phyloP scores from a whole-genome alignment of 768 basidiomycete genomes.

The Leucosporidium scottii region DNA sequence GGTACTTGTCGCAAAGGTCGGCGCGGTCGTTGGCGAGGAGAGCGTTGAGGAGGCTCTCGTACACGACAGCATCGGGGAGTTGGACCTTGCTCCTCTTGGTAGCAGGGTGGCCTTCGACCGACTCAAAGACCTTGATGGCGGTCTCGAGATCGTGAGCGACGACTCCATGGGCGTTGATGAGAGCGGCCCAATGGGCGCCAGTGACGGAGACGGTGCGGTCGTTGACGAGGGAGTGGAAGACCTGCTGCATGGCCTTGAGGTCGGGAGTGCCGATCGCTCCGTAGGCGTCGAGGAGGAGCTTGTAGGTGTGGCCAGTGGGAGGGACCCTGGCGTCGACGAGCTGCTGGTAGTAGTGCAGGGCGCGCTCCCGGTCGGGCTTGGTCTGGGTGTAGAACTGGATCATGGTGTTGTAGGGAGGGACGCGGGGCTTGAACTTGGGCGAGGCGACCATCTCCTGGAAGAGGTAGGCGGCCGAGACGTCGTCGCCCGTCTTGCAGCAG shows the following conservation, averaged over 20 bases:
- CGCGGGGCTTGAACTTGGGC: conserved; percentile 71
- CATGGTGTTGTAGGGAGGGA: conserved; percentile 98
- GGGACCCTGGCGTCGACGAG: conserved; percentile 56
- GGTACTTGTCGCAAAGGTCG: conserved; percentile 66
- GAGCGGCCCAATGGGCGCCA: conserved; percentile 67
- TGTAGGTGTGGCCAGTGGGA: conserved; percentile 90
- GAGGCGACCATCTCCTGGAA: conserved; percentile 76
- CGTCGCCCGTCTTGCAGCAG: conserved; percentile 87
- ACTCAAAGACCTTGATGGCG: conserved; percentile 69
- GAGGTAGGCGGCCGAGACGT: conserved; percentile 65
- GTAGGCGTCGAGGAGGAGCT: conserved; percentile 85
- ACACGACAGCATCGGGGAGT: conserved; percentile 72
- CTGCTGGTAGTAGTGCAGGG: conserved; percentile 65
- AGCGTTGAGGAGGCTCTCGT: conserved; percentile 83
- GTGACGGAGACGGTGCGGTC: conserved; percentile 50
- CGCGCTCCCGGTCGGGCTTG: conserved; percentile 74
- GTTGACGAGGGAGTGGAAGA: conserved; percentile 56
- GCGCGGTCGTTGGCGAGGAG: conserved; percentile 68
- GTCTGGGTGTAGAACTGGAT: conserved; percentile 91
- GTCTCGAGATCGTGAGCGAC: conserved; percentile 66
- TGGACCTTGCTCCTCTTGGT: conserved; percentile 40
- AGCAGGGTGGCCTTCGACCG: conserved; percentile 55
- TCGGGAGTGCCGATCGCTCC: conserved; percentile 68
- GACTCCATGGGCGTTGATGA: conserved; percentile 85
- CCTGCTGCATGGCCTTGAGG: conserved; percentile 59